Conservation (phyloP, 2,329 filamentous ascomycete genomes). For the Cordyceps fumosorosea region DNA sequence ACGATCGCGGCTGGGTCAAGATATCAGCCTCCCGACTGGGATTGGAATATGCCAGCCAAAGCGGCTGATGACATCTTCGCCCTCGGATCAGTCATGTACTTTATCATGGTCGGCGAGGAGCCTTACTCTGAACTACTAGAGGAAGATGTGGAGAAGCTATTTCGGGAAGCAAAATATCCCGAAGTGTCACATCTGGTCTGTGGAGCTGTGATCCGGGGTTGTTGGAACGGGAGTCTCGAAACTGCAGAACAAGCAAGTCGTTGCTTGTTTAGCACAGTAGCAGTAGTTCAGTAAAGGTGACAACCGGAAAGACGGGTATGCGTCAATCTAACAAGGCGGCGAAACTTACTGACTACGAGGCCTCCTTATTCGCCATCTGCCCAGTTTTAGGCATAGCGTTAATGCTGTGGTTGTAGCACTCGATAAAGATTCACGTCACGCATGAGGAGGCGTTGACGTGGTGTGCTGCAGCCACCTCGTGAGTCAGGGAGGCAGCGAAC, state of each 20-base stretch:
- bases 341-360: no score
- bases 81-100: slow-evolving; percentile 29
- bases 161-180: slow-evolving; percentile 23
- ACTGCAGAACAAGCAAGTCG: background rate
- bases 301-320: no score
- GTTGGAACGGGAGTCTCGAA: slow-evolving; percentile 19
- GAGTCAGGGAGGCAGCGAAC: no score
- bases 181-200: slow-evolving; percentile 20
- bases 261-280: background rate
- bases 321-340: no score
- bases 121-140: slow-evolving; percentile 24
- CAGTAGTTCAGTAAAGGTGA: no score
- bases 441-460: no score
- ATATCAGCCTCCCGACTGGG: slow-evolving; percentile 20
- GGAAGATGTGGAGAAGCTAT: slow-evolving; percentile 23
- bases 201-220: slow-evolving; percentile 23
- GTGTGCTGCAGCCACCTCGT: no score
- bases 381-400: no score
- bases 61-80: slow-evolving; percentile 25
- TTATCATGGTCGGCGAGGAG: slow-evolving; percentile 25
- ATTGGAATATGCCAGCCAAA: slow-evolving; percentile 20
- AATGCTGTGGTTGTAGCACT: no score
- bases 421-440: no score
- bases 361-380: no score
- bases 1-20: slow-evolving; percentile 18